Evolutionary conservation across 768 basidiomycete genomes (phyloP), one percentile per base, ranked within the genome.

Genomic region (Mycena amicta): DNA sequence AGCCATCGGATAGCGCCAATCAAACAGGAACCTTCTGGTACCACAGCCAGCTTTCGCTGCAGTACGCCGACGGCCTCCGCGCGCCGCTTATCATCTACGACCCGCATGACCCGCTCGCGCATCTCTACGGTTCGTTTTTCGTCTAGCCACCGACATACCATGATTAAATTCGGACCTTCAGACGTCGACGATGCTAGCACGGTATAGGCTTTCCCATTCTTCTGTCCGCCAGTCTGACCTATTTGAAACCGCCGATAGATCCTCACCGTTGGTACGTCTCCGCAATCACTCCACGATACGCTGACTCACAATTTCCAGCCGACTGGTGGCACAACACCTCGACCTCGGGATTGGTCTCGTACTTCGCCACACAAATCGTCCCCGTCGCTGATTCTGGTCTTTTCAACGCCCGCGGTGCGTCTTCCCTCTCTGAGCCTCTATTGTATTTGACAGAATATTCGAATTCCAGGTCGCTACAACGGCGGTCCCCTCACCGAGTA

Each of bases 61-160:
- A 78, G 61, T 76, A 76, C 56, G 73, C 71, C 23, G 77, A 78
- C 26, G 77, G 76, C n/a, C n/a, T n/a, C n/a, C n/a, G n/a, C n/a
- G n/a, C n/a, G n/a, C n/a, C n/a, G n/a, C n/a, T n/a, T n/a, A n/a
- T n/a, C n/a, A n/a, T n/a, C n/a, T n/a, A 25, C 55, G 59, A 61
- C 31, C 59, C 59, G 23, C 50, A 55, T 2, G 55, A 61, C 37
- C 59, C 59, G 16, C 55, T 47, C 20, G 37, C 25, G 25, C 30
- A 56, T 39, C 43, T 61, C 26, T 61, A 61, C 55, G 64, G n/a
- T n/a, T n/a, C n/a, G n/a, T n/a, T n/a, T n/a, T n/a, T n/a, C n/a
- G n/a, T n/a, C n/a, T n/a, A n/a, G n/a, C n/a, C n/a, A n/a, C n/a
- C n/a, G n/a, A n/a, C n/a, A n/a, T n/a, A n/a, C n/a, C n/a, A n/a